A percentile compares a stretch with the other conserved stretches of the same genome.
Conservation (phyloP, 495 filamentous ascomycete species). For the Xeromyces bisporus region DNA sequence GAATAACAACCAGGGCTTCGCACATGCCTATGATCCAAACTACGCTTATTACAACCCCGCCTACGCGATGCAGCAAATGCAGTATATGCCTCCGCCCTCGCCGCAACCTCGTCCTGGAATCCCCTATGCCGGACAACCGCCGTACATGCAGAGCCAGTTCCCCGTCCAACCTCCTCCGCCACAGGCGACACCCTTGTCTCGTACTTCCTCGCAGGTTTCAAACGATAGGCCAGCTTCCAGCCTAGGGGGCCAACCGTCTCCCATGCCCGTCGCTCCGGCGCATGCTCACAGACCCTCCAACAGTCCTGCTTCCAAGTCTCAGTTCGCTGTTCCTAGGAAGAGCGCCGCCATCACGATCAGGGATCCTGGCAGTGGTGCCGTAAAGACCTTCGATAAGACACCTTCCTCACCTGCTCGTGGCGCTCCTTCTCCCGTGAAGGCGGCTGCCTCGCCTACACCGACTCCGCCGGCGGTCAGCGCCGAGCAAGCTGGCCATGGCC, state of each 20-base stretch:
- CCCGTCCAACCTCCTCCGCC: conserved; percentile 33
- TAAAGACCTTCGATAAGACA: conserved; percentile 41
- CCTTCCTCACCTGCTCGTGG: conserved; percentile 37
- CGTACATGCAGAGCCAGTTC: conserved; percentile 33
- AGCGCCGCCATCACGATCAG: conserved; percentile 65
- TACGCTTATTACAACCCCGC: conserved; percentile 30
- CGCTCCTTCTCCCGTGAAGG: conserved; percentile 41
- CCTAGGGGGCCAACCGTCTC: conserved; percentile 44
- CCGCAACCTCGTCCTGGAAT: conserved; percentile 38
- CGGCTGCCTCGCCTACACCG: conserved; percentile 43
- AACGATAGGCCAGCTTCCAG: conserved; percentile 65
- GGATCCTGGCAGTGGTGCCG: conserved; percentile 50
- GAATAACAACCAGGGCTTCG: conserved; percentile 36
- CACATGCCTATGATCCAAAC: conserved; percentile 30
- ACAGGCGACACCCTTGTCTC: conserved; percentile 55
- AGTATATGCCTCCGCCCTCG: conserved; percentile 32
- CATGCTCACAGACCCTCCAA: conserved; percentile 41
- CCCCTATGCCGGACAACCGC: conserved; percentile 29
- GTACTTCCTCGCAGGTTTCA: conserved; percentile 67
- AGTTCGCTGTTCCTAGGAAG: conserved; percentile 40
- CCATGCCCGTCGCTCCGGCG: conserved; percentile 38
- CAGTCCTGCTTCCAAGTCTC: conserved; percentile 31
- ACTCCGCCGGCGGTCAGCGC: conserved; percentile 41
- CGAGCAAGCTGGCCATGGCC: conserved; percentile 38
- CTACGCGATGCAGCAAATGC: conserved; percentile 31